Evolutionary conservation across 2,329 filamentous ascomycete species (phyloP), one percentile per base, ranked within the genome.

Genomic region (Aspergillus udagawae): DNA sequence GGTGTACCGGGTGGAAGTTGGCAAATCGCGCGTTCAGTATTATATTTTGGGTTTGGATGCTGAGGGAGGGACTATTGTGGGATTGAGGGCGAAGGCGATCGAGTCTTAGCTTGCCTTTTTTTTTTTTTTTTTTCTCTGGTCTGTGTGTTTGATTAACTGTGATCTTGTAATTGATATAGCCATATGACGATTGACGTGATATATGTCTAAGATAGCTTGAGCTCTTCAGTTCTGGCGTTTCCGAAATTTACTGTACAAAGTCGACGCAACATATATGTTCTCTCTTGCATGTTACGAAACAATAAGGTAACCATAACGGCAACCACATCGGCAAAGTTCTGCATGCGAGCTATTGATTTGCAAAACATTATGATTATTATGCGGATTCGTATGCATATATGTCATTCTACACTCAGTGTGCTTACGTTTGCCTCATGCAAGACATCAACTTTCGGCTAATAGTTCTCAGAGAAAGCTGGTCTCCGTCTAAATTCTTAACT

Each of bases 61-160:
- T 17, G 77, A 82, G 52, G 82, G 80, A 12, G 82, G 80, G 20
- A 83, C 80, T 75, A 67, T 96, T 58, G 85, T 96, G 7, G 92
- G 92, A 14, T 81, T 88, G 55, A 93, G 91, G 80, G 90, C 88
- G 10, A 77, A 91, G 75, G 85, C 88, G 27, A 81, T 96, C 61
- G 92, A 96, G 80, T 86, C 82, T 67, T 89, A 69, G 59, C 42
- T 52, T 51, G 51, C 7, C 1, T 29, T 12, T 53, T 56, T n/a
- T 42, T 29, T 12, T 53, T 56, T n/a, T 42, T 25, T 3, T 4
- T 4, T 8, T 17, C n/a, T 35, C 21, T 21, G 51, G 21, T 51
- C 4, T 49, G 12, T 38, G 17, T 55, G 23, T 47, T 32, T 8
- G n/a, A 17, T 23, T 17, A 42, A 7, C 7, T 25, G 45, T 17